Evolutionary conservation across 768 basidiomycete genomes (phyloP), one percentile per base, ranked within the genome.

Genomic region (Tephrocybe sp.): DNA sequence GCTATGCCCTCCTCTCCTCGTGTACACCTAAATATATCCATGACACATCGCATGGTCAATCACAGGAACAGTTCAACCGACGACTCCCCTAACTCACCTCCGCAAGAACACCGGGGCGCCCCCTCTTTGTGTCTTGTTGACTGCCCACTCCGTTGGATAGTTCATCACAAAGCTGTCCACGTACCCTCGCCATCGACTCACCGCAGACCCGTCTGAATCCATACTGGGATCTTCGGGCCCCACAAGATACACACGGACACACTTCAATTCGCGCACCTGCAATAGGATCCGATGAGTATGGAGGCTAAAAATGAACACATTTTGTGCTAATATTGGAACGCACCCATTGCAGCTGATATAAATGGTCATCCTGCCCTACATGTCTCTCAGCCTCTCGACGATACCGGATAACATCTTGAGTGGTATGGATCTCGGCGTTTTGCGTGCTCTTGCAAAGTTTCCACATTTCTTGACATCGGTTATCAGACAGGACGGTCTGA

Each of bases 401-500:
- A 70, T 91, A 91, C 52, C 83, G 78, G 53, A 91, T 80, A 49
- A 85, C 73, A 57, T 88, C 86, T 50, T 83, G 81, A 47, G 77
- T 76, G 23, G 78, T 79, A 42, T 82, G 66, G 42, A 60, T 68
- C 34, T 78, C 81, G 4, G 71, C 69, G 45, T 58, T 69, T 53
- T 89, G 83, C 42, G 81, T 80, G 47, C 75, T 75, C 61, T 87
- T 83, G 34, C 95, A 71, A 44, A 94, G 68, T 23, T 78, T 74
- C 82, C 88, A 86, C 25, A 97, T 69, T 60, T 95, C 94, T 63
- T 90, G 91, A 49, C 88, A 90, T 64, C 87, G 90, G 70, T 79
- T 75, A 64, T 98, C 95, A 25, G 81, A 80, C 41, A 91, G 66
- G 43, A 95, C 83, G 2, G 85, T 88, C 64, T 97, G 94, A 19